phyloP scores from a whole-genome alignment of 768 basidiomycete genomes.

The Pholiota molesta region DNA sequence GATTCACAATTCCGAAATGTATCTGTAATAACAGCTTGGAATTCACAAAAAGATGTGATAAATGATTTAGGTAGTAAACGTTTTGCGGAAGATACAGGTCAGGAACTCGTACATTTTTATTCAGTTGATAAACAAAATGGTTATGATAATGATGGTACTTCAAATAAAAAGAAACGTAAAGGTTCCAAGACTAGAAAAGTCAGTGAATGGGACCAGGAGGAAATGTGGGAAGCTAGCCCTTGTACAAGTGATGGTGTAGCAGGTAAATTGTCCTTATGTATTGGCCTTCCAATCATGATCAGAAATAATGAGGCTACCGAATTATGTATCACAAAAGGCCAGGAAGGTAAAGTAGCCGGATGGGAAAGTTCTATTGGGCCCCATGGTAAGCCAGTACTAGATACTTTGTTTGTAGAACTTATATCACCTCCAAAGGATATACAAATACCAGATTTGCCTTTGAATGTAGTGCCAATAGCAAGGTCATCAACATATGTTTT shows the following conservation, averaged over 20 bases:
- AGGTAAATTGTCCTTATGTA: conserved; percentile 31
- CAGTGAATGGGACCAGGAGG: not conserved
- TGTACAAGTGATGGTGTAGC: conserved; percentile 21
- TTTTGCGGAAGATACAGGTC: conserved; percentile 32
- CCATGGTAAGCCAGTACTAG: conserved; percentile 25
- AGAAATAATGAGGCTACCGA: conserved; percentile 34
- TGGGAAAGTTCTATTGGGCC: conserved; percentile 27
- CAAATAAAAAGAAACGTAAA: conserved; percentile 4
- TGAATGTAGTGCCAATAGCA: conserved; percentile 35
- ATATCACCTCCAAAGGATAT: conserved; percentile 24
- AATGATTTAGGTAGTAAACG: conserved; percentile 28
- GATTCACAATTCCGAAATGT: conserved; percentile 27
- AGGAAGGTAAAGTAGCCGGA: conserved; percentile 32
- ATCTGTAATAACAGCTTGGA: conserved; percentile 35
- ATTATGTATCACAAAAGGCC: conserved; percentile 37
- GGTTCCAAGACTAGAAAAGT: not conserved
- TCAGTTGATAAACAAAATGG: conserved; percentile 23
- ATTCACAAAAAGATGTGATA: conserved; percentile 33
- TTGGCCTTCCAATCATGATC: conserved; percentile 37
- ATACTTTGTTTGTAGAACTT: conserved; percentile 33
- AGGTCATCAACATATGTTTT: not conserved
- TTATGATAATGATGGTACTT: not conserved
- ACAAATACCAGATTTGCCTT: conserved; percentile 28
- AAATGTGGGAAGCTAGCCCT: conserved; percentile 15
- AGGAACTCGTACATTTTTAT: conserved; percentile 29